Base-by-base conservation (phyloP, 2,329 filamentous ascomycete genomes). In the Trichoderma semiorbis region DNA sequence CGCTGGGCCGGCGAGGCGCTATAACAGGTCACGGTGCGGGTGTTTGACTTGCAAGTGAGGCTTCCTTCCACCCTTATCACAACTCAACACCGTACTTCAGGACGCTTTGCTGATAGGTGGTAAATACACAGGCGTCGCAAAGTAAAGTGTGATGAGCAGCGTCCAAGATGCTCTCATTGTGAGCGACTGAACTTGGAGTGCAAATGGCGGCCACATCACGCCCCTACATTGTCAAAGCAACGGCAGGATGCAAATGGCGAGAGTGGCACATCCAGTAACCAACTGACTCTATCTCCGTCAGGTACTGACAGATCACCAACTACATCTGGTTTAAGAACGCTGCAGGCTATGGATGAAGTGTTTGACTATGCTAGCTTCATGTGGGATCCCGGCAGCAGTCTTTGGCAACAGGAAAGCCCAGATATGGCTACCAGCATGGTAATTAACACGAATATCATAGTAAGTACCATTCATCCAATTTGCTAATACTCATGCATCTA, bases 121-220 rank as follows among this genome's bases (percentile, higher is more conserved):
- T 28, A 10, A 24, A 53, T 21, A 53, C 2, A 16, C 24, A 73
- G 72, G 60, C 72, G 69, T 18, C 72, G 72, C 34, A 73, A 72
- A 63, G 69, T 73, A 2, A 73, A 73, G 21, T 73, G 72, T 32
- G 85, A 87, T 71, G 86, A 88, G 77, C 81, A 83, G 71, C 80
- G 84, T 26, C 85, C 85, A 12, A 78, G 83, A 57, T 87, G 86
- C 74, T 84, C 81, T 53, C 85, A 87, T 75, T 87, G 85, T 76
- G 84, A 85, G 75, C 81, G 86, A 39, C 78, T 87, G 14, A 86
- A 86, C 73, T 79, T 87, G 62, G 83, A 87, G 70, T 87, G 85
- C 78, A 84, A 82, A 72, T 87, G 86, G 86, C 81, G 81, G 50
- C 77, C 81, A 6, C 55, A 55, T 63, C 70, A 68, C 47, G 43